A percentile compares a stretch with the other conserved stretches of the same genome.
These are phyloP conservation scores for Colletotrichum graminicola DNA, from an alignment of 2,329 filamentous ascomycete genomes.

Conservation along the genomic window DNA sequence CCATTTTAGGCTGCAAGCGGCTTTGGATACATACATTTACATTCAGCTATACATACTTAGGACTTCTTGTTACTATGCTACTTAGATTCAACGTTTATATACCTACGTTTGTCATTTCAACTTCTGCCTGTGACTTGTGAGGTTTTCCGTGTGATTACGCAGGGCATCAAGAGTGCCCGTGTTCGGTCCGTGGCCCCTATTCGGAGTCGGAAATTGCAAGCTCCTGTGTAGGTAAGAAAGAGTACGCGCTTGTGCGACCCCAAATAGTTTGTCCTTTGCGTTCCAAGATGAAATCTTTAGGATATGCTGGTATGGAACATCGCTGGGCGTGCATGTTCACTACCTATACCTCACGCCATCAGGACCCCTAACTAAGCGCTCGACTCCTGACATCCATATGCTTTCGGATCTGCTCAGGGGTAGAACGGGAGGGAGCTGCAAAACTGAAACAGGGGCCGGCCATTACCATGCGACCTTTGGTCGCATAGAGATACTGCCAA, in stretches of 20 bases:
- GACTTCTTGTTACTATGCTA: background rate
- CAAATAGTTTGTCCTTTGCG: background rate
- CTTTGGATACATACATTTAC: constrained; percentile 1
- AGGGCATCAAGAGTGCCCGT: background rate
- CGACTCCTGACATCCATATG: background rate
- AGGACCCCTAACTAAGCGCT: no score
- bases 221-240: no score
- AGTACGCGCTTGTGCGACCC: background rate
- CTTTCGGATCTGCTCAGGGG: background rate
- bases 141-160: background rate
- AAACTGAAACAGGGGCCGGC: background rate
- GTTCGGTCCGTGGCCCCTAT: background rate
- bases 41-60: background rate
- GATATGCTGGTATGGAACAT: background rate
- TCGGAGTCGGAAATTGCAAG: background rate
- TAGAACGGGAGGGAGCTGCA: no score
- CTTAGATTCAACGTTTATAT: constrained; percentile 1
- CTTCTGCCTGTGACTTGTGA: background rate
- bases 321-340: background rate
- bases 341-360: background rate
- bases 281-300: background rate
- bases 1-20: background rate
- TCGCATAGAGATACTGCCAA: background rate
- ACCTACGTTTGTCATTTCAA: background rate
- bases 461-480: background rate